Evolutionary conservation across 768 basidiomycete species (phyloP), one percentile per base, ranked within the genome.

Genomic region (Tubosaeta sp.): DNA sequence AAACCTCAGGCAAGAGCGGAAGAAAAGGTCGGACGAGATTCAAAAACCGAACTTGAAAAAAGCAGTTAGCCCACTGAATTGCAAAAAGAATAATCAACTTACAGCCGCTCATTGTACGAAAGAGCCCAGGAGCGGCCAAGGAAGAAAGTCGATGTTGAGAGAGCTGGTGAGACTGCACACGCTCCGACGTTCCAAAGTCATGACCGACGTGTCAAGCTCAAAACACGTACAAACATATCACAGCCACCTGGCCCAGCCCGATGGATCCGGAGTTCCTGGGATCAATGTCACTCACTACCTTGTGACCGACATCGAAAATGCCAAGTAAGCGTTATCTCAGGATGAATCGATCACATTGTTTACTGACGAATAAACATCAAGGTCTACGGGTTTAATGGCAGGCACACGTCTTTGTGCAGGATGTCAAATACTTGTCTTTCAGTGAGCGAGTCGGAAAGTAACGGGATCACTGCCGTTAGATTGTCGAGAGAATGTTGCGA

Each of bases 21-120:
- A 97, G 83, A 79, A 99, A 97, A 52, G 95, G 95, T 72, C 94
- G 86, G 75, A 97, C 95, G 67, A 95, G 91, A 76, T 95, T 95
- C 65, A 97, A 79, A 76, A 97, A 95, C 75, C 94, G 91, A 75
- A 95, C 94, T 35, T 41, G 5, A 33, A 45, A 19, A n/a, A 27
- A 25, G 12, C 2, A 35, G 5, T 60, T 6, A 62, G 46, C 45
- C 46, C 48, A 12, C 46, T 32, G 1, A 25, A 48, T 2, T 6
- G 25, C 19, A 55, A 2, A 7, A 43, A 47, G 5, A n/a, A 22
- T 42, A 4, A 3, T 22, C 26, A 22, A 83, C 86, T 59, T 74
- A 86, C 87, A 89, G 60, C 86, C 86, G 79, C 87, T 88, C 87
- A 90, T 89, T 69, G 68, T 80, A 69, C 68, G 37, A 54, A 54